Evolutionary conservation across 164 flowering plant genomes (phyloP).

Genomic region (Liriodendron chinense): DNA sequence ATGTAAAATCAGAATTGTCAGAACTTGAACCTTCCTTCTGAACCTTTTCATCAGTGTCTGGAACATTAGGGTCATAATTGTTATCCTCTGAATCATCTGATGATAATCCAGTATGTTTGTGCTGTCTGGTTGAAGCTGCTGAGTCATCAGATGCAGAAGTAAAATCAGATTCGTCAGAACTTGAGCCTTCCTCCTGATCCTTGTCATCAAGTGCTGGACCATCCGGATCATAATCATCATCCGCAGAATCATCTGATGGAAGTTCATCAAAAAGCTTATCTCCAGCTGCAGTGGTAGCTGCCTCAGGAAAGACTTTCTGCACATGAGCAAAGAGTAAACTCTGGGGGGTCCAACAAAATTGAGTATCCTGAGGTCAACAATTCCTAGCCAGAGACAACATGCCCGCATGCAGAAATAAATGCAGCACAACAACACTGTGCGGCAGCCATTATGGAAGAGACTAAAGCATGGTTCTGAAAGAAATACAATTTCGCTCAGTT

Average conservation of each 20-base stretch:
- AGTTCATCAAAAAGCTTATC: conserved; percentile 36
- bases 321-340: conserved; percentile 7
- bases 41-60: conserved; percentile 31
- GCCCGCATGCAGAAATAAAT: not conserved
- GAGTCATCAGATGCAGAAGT: conserved; percentile 54
- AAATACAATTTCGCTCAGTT: no score
- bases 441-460: no score
- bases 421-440: not conserved
- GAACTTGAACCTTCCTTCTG: conserved; percentile 56
- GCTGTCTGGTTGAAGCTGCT: conserved; percentile 21
- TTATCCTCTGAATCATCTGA: conserved; percentile 38
- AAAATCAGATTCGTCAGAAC: conserved; percentile 70
- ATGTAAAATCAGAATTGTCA: conserved; percentile 58
- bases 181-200: conserved; percentile 40
- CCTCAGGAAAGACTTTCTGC: conserved; percentile 94
- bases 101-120: conserved; percentile 1
- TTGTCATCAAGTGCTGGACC: conserved; percentile 33
- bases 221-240: conserved; percentile 80
- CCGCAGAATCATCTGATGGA: conserved; percentile 91
- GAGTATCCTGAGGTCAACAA: not conserved
- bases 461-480: no score
- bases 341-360: not conserved
- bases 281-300: conserved; percentile 48
- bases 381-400: not conserved
- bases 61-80: conserved; percentile 73